Conservation (phyloP, 805 yeast species). For the Ogataea paradorogensis region DNA sequence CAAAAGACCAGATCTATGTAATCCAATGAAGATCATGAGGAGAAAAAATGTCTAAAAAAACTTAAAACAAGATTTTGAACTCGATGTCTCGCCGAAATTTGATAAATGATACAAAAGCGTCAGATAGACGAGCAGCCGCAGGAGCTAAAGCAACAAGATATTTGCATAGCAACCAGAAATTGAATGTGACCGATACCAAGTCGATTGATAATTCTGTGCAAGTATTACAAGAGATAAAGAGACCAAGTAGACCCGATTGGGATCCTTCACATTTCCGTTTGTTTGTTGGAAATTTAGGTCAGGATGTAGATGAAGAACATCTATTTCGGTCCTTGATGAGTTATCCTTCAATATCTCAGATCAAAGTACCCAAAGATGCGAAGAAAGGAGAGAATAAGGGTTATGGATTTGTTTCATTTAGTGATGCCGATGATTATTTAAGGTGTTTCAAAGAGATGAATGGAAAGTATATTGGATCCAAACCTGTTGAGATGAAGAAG, state of each 20-base stretch:
- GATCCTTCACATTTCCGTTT: conserved; percentile 67
- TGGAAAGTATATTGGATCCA: conserved; percentile 71
- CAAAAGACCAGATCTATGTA: neutral
- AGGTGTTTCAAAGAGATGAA: conserved; percentile 72
- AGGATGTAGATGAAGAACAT: conserved; percentile 59
- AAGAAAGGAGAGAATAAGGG: conserved; percentile 54
- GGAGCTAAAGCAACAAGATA: conserved; percentile 47
- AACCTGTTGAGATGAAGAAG: conserved; percentile 66
- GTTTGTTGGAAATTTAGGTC: conserved; percentile 73
- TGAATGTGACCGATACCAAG: conserved; percentile 17
- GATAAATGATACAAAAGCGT: conserved; percentile 34
- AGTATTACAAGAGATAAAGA: conserved; percentile 19
- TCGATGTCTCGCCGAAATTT: conserved; percentile 5
- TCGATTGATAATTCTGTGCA: conserved; percentile 17
- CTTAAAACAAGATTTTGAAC: no score
- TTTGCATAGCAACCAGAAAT: conserved; percentile 33
- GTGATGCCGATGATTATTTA: conserved; percentile 61
- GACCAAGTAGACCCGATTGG: conserved; percentile 47
- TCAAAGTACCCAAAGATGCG: conserved; percentile 55
- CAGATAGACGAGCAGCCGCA: conserved; percentile 56
- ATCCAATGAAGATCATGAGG: conserved; percentile 2
- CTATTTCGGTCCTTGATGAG: conserved; percentile 52
- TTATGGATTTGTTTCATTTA: conserved; percentile 72
- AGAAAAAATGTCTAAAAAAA: conserved; percentile 1
- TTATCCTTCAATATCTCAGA: conserved; percentile 54